Base-by-base conservation (phyloP, 805 yeast species). In the Candida hungchunana region DNA sequence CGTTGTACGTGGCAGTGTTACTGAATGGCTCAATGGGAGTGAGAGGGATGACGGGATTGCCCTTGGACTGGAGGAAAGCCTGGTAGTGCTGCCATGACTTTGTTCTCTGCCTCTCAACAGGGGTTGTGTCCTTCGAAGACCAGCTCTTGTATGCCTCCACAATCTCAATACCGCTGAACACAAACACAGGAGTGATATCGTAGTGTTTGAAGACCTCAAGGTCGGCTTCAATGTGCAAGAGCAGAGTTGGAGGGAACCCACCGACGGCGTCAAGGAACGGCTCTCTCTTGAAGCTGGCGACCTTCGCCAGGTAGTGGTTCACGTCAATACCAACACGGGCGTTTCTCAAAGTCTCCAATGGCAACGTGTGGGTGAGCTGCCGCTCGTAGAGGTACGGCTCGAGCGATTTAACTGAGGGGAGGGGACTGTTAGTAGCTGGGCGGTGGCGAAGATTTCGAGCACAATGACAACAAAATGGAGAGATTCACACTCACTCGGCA, bases 311-410 rank as follows among this genome's bases (percentile, higher is more conserved):
- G 51, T 86, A 88, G 54, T 86, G 88, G 46, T 77, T 83, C 11
- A 80, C 93, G 56, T 88, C 96, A 29, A 87, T 82, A 37, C 95
- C 96, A 34, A 87, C 63, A 12, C 80, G 73, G 18, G 89, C 73
- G 50, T 79, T 77, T 38, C 67, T 73, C 39, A 87, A 64, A 4
- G 76, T 62, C 24, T 81, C 82, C 48, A 86, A 65, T 11, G 90
- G 79, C 44, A 73, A 62, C 14, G 78, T 66, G 32, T 71, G 67
- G 31, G 77, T 79, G 29, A 82, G 60, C 40, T 79, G 73, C 41
- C 81, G 72, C 46, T 86, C 95, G 48, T 77, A 76, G 29, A 82
- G 65, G 54, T 69, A 79, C 4, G 82, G 68, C 51, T 84, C 93
- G 39, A 84, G 68, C 4, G 86, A 71, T 52, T 64, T 71, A 48